Conservation (phyloP, 345 rosid species). For the Aethionema arabicum region DNA sequence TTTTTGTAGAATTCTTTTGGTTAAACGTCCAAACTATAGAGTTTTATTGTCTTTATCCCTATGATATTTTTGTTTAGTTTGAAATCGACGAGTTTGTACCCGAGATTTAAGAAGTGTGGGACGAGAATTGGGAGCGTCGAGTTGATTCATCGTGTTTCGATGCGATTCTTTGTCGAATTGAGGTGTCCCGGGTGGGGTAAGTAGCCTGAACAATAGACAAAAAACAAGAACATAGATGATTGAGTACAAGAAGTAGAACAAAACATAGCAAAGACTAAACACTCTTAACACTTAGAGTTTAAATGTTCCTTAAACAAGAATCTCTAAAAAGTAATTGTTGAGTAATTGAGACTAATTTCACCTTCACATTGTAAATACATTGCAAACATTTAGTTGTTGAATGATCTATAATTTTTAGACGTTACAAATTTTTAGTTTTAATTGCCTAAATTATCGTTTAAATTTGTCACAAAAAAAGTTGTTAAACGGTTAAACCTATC, state of each 20-base stretch:
- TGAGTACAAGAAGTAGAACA: too few species aligned
- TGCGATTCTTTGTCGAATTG: slow-evolving; percentile 62
- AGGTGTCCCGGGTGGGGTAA: slow-evolving; percentile 83
- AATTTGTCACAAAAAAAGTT: too few species aligned
- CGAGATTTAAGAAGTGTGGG: slow-evolving; percentile 51
- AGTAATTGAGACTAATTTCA: background rate
- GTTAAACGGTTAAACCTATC: too few species aligned
- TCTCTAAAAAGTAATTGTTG: background rate
- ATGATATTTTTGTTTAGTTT: too few species aligned
- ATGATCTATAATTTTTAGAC: too few species aligned
- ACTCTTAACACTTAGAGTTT: slow-evolving; percentile 15
- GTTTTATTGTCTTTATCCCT: too few species aligned
- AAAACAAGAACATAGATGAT: slow-evolving; percentile 4
- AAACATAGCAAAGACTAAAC: background rate
- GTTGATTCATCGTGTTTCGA: slow-evolving; percentile 47
- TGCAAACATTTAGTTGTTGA: too few species aligned
- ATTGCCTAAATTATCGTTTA: too few species aligned
- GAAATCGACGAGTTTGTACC: slow-evolving; percentile 41
- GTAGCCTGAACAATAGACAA: slow-evolving; percentile 57
- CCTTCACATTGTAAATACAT: too few species aligned
- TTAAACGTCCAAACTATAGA: too few species aligned
- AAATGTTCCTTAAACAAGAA: background rate
- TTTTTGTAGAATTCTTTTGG: too few species aligned
- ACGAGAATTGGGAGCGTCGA: slow-evolving; percentile 48
- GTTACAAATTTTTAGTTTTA: too few species aligned